These are phyloP conservation scores for Dillenia turbinata DNA, from an alignment of 164 flowering plant species.

Conservation along the genomic window DNA sequence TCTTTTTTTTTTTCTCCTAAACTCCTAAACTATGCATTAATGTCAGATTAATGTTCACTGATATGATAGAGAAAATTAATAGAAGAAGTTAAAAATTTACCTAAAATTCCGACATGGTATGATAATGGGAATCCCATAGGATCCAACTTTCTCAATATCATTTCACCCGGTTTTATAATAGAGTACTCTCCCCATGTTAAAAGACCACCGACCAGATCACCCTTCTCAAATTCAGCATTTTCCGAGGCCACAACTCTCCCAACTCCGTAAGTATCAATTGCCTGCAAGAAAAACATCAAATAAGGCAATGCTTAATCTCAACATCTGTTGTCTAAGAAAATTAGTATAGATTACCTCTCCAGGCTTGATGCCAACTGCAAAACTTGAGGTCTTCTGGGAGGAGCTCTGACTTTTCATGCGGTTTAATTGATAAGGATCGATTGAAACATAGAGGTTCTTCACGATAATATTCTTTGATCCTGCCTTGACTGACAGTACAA, in stretches of 20 bases:
- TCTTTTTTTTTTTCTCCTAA: too few relatives aligned
- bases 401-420: constrained; percentile 58
- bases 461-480: constrained; percentile 41
- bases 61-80: too few relatives aligned
- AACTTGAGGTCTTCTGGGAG: constrained; percentile 33
- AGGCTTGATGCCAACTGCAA: constrained; percentile 25
- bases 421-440: constrained; percentile 78
- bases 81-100: constrained; percentile 19
- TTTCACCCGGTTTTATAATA: constrained; percentile 24
- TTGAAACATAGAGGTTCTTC: constrained; percentile 57
- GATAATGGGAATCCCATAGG: constrained; percentile 58
- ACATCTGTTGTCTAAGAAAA: not conserved
- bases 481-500: constrained; percentile 15
- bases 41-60: too few relatives aligned
- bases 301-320: not conserved
- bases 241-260: constrained; percentile 67
- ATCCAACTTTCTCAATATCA: constrained; percentile 41
- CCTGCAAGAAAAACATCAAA: constrained; percentile 25
- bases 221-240: constrained; percentile 43
- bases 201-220: constrained; percentile 56
- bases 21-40: too few relatives aligned
- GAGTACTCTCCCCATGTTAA: constrained; percentile 57
- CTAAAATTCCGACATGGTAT: constrained; percentile 59
- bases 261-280: constrained; percentile 49
- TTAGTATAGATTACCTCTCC: constrained; percentile 35